Base-by-base conservation (phyloP, 495 filamentous ascomycete genomes). In the Penicillium cataractarum region DNA sequence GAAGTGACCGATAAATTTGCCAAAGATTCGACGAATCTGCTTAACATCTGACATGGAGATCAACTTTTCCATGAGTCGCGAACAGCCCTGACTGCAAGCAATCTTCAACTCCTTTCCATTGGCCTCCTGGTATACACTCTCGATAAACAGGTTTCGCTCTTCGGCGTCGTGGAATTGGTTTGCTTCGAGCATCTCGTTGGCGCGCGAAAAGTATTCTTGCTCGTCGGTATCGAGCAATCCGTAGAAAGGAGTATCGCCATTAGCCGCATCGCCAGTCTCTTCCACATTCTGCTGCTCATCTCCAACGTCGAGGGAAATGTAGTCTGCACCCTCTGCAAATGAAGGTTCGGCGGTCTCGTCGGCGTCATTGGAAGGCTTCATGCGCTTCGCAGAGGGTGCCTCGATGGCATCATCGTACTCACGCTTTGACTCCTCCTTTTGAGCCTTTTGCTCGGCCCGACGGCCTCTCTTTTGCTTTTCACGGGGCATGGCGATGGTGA, bases 101-200 rank as follows among this genome's bases (percentile, higher is more conserved):
- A 99, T 85, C 80, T 98, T 99, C 74, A 98, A 80, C 71, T 98
- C 95, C 75, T 97, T 97, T 49, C 91, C 92, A 49, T 85, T 80
- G 19, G 93, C 92, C 73, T 98, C 95, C 60, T 82, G 77, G 74
- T 90, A 97, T 49, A 97, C 89, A 74, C 89, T 97, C 17, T 87
- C 84, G 17, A 99, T 78, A 72, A 97, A 97, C 55, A 96, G 70
- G 33, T 80, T 72, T 58, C 90, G 86, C 67, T 97, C 92, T 68
- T 97, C 92, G 61, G 82, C 76, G 39, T 87, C 86, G 26, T 79
- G 82, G 75, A 98, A 98, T 69, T 91, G 86, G 76, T 97, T 93
- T 60, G 89, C 73, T 74, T 97, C 93, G 42, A 99, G 87, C 75
- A 96, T 80, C 67, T 96, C 88, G 76, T 92, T 91, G 60, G 92